Percentiles rank a stretch among this genome's conserved stretches.
Conservation (phyloP, 73 alveolate genomes). For the Stentor roeselii region DNA sequence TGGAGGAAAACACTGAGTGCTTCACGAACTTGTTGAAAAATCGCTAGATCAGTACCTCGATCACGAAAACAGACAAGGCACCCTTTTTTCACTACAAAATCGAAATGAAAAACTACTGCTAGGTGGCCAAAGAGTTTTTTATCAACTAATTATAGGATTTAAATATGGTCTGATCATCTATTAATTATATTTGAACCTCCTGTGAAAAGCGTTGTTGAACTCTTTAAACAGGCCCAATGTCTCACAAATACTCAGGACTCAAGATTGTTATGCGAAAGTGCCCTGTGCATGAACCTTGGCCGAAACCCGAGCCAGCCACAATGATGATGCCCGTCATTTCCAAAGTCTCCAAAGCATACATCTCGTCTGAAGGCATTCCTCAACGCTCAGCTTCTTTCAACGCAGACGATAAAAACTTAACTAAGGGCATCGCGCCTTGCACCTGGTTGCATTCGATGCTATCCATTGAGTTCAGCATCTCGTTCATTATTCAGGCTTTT, state of each 20-base stretch:
- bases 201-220: neutral
- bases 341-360: neutral
- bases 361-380: neutral
- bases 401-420: no score
- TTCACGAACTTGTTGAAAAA: constrained; percentile 79
- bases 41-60: constrained; percentile 52
- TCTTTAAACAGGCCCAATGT: neutral
- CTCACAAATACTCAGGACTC: neutral
- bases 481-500: constrained; percentile 62
- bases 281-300: neutral
- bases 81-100: constrained; percentile 56
- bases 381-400: neutral
- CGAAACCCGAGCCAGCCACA: neutral
- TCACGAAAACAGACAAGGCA: constrained; percentile 34
- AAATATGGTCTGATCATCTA: constrained; percentile 32
- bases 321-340: neutral
- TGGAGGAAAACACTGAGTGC: constrained; percentile 71
- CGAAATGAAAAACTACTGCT: constrained; percentile 43
- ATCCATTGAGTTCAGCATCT: constrained; percentile 52
- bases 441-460: constrained; percentile 62
- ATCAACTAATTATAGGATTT: constrained; percentile 50
- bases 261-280: neutral
- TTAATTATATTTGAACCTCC: neutral
- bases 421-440: constrained; percentile 91
- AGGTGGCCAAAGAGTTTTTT: constrained; percentile 53